Percentiles rank a stretch among this genome's conserved stretches.
Evolutionary conservation across 78 protist species (phyloP).

Genomic region (Andalucia godoyi): DNA sequence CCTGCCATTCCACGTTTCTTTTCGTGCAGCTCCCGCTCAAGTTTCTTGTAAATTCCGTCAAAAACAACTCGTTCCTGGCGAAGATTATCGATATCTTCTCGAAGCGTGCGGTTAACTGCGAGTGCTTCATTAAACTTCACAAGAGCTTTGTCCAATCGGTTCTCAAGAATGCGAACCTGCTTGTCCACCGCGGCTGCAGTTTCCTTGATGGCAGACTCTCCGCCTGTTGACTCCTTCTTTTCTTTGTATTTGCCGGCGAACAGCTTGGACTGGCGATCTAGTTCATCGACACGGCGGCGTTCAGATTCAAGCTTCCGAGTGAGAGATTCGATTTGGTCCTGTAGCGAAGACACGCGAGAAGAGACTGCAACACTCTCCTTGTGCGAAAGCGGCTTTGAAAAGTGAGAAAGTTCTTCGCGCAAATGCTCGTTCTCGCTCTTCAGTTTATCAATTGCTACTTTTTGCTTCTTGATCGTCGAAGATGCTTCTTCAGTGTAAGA

Average conservation of each 20-base stretch:
- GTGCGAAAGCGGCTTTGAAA: no score
- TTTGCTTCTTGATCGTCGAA: background rate
- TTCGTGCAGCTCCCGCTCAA: constrained; percentile 35
- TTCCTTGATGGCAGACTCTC: constrained; percentile 15
- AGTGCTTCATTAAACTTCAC: constrained; percentile 58
- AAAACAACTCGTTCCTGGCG: constrained; percentile 62
- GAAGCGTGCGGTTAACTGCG: constrained; percentile 38
- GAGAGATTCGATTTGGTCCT: background rate
- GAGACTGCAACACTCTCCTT: no score
- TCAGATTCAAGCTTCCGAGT: constrained; percentile 15
- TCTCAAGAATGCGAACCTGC: constrained; percentile 49
- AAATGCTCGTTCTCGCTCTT: background rate
- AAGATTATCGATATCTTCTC: constrained; percentile 62
- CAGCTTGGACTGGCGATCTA: constrained; percentile 10
- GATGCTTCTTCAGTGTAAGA: background rate
- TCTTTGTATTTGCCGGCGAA: no score
- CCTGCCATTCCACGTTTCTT: constrained; percentile 36
- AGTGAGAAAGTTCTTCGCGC: background rate
- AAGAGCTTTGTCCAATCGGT: constrained; percentile 41
- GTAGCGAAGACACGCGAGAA: background rate
- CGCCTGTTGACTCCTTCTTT: no score
- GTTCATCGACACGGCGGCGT: background rate
- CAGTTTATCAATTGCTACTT: background rate
- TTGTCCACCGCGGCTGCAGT: background rate
- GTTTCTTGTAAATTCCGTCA: constrained; percentile 49